Conservation (phyloP, 495 filamentous ascomycete species). For the Aspergillus asperescens region DNA sequence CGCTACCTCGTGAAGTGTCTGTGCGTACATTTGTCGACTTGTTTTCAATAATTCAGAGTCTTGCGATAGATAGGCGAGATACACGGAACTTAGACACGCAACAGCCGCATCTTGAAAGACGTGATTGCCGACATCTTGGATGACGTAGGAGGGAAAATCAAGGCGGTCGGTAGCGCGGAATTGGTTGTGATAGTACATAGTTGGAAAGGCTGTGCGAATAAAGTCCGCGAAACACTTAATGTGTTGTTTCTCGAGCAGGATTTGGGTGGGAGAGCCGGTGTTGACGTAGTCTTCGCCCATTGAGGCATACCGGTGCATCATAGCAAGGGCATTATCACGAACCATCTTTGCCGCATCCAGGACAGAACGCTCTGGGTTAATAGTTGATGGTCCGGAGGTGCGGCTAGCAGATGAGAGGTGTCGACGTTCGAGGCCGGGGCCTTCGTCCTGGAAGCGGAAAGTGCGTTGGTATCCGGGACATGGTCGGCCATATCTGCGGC, state of each 20-base stretch:
- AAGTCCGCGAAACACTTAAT: slow-evolving; percentile 24
- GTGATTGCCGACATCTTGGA: slow-evolving; percentile 22
- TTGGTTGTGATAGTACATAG: slow-evolving; percentile 29
- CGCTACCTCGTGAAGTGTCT: slow-evolving; percentile 23
- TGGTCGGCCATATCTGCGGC: slow-evolving; percentile 31
- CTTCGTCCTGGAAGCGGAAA: slow-evolving; percentile 36
- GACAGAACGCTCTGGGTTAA: slow-evolving; percentile 8
- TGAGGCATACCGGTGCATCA: slow-evolving; percentile 20
- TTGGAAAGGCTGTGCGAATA: slow-evolving; percentile 29
- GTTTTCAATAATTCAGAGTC: slow-evolving; percentile 21
- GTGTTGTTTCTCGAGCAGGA: slow-evolving; percentile 5
- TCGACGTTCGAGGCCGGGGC: slow-evolving; percentile 26
- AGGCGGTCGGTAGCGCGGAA: slow-evolving; percentile 26
- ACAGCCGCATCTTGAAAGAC: slow-evolving; percentile 27
- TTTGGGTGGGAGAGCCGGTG: slow-evolving; percentile 17
- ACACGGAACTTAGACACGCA: slow-evolving; percentile 29
- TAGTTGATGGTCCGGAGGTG: slow-evolving; percentile 2
- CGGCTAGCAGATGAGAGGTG: slow-evolving; percentile 18
- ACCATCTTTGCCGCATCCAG: slow-evolving; percentile 18
- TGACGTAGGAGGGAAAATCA: slow-evolving; percentile 17
- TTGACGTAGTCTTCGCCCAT: slow-evolving; percentile 13
- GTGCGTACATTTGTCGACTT: slow-evolving; percentile 29
- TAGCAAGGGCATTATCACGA: slow-evolving; percentile 23
- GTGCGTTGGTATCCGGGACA: slow-evolving; percentile 35
- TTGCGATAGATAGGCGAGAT: slow-evolving; percentile 25